Percentiles rank a stretch among this genome's conserved stretches.
Conservation (phyloP, 495 filamentous ascomycete species). For the Hamigera avellanea region DNA sequence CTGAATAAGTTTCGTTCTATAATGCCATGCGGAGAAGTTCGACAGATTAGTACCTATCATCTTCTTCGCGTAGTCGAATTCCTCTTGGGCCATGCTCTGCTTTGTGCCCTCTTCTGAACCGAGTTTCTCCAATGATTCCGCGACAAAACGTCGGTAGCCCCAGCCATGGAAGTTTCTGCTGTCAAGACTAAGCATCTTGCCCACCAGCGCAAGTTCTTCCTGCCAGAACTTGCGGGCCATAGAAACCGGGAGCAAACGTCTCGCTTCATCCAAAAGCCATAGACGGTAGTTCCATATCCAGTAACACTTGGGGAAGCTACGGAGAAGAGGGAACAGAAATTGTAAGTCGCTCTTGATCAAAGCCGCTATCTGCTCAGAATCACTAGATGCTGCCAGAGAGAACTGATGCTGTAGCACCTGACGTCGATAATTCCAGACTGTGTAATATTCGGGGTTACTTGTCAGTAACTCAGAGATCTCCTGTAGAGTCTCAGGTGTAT, state of each 20-base stretch:
- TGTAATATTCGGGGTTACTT: slow-evolving; percentile 95
- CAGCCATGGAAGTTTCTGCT: slow-evolving; percentile 94
- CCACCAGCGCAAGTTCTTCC: slow-evolving; percentile 65
- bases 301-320: slow-evolving; percentile 90
- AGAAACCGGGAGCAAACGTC: slow-evolving; percentile 40
- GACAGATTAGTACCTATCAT: slow-evolving; percentile 76
- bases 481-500: slow-evolving; percentile 53
- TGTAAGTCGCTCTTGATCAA: slow-evolving; percentile 58
- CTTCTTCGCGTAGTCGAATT: slow-evolving; percentile 80
- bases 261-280: slow-evolving; percentile 70
- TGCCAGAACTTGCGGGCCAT: slow-evolving; percentile 62
- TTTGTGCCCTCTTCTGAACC: slow-evolving; percentile 25
- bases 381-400: slow-evolving; percentile 11
- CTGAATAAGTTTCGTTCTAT: slow-evolving; percentile 71
- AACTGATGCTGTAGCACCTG: slow-evolving; percentile 44
- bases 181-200: slow-evolving; percentile 79
- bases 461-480: slow-evolving; percentile 71
- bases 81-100: slow-evolving; percentile 56
- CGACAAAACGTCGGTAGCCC: slow-evolving; percentile 75
- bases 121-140: slow-evolving; percentile 52
- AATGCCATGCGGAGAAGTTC: slow-evolving; percentile 98
- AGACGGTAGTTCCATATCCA: slow-evolving; percentile 98
- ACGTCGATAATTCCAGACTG: slow-evolving; percentile 92
- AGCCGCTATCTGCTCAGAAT: slow-evolving; percentile 23
- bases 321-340: slow-evolving; percentile 74